Conservation (phyloP, 164 flowering plant genomes). For the Stephania cephalantha region DNA sequence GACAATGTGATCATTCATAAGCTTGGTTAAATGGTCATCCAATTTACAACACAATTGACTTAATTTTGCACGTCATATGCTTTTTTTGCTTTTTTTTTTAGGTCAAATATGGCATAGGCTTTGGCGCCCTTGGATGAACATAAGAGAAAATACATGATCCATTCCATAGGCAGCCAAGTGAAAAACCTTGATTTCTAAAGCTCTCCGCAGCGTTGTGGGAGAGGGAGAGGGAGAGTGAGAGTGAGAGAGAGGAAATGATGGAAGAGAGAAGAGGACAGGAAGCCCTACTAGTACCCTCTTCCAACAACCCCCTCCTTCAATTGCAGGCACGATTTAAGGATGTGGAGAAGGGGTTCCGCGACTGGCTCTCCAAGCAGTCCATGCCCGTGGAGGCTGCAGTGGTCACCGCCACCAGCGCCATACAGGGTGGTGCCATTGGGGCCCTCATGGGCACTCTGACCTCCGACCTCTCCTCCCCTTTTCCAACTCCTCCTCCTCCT, state of each 20-base stretch:
- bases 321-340: slow-evolving; percentile 56
- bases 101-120: too few relatives aligned
- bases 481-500: slow-evolving; percentile 47
- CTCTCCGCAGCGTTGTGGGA: too few relatives aligned
- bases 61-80: too few relatives aligned
- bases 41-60: too few relatives aligned
- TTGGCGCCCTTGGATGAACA: too few relatives aligned
- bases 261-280: slow-evolving; percentile 17
- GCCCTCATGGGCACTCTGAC: slow-evolving; percentile 80
- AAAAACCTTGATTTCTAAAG: too few relatives aligned
- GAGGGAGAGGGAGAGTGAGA: background rate
- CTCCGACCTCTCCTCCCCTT: slow-evolving; percentile 36
- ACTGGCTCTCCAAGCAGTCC: slow-evolving; percentile 79
- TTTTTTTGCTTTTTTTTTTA: too few relatives aligned
- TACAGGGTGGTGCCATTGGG: slow-evolving; percentile 87
- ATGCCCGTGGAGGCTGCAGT: slow-evolving; percentile 78
- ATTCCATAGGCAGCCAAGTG: too few relatives aligned
- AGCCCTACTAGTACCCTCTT: slow-evolving; percentile 7
- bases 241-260: background rate
- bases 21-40: too few relatives aligned
- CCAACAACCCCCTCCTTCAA: slow-evolving; percentile 46
- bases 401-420: slow-evolving; percentile 65
- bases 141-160: too few relatives aligned
- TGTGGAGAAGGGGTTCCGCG: slow-evolving; percentile 44
- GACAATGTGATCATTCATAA: too few relatives aligned